A percentile compares a stretch with the other conserved stretches of the same genome.
These are phyloP conservation scores for Calocybe indica DNA, from an alignment of 768 basidiomycete genomes.

Conservation along the genomic window DNA sequence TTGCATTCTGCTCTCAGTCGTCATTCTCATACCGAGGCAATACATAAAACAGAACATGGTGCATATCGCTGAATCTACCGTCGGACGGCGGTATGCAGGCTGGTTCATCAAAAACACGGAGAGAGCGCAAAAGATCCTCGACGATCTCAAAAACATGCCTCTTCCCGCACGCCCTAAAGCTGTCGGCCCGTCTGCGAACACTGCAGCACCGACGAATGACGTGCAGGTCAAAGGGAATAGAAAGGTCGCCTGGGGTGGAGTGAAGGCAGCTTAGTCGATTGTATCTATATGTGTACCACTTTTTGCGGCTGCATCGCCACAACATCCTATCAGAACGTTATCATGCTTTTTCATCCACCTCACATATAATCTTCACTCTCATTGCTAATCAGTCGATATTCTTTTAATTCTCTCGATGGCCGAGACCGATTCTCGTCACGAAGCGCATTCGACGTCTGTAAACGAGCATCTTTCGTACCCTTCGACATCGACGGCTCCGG, in stretches of 20 bases:
- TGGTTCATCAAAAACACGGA: slow-evolving; percentile 98
- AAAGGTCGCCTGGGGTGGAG: slow-evolving; percentile 60
- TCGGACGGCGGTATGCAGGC: slow-evolving; percentile 89
- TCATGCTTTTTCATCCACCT: too few relatives aligned
- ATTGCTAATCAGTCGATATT: too few relatives aligned
- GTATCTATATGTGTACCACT: background rate
- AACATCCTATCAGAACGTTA: too few relatives aligned
- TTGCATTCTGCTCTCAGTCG: background rate
- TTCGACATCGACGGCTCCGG: slow-evolving; percentile 9
- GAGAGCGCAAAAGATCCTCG: slow-evolving; percentile 81
- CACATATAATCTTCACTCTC: too few relatives aligned
- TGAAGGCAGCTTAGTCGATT: slow-evolving; percentile 26
- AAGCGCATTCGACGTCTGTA: background rate
- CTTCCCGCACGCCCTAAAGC: slow-evolving; percentile 28
- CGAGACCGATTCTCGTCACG: too few relatives aligned
- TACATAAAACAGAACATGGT: slow-evolving; percentile 74
- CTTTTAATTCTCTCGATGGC: too few relatives aligned
- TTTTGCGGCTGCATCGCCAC: background rate
- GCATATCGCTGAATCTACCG: slow-evolving; percentile 91
- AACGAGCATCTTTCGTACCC: slow-evolving; percentile 20
- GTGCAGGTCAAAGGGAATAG: slow-evolving; percentile 34
- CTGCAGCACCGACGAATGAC: slow-evolving; percentile 15
- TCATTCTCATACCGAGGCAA: background rate
- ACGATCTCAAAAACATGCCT: slow-evolving; percentile 58
- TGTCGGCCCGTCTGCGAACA: slow-evolving; percentile 14